A percentile compares a stretch with the other conserved stretches of the same genome.
These are phyloP conservation scores for Haplosporangium sp. DNA, from an alignment of 371 early-diverging fungal genomes.

Conservation along the genomic window DNA sequence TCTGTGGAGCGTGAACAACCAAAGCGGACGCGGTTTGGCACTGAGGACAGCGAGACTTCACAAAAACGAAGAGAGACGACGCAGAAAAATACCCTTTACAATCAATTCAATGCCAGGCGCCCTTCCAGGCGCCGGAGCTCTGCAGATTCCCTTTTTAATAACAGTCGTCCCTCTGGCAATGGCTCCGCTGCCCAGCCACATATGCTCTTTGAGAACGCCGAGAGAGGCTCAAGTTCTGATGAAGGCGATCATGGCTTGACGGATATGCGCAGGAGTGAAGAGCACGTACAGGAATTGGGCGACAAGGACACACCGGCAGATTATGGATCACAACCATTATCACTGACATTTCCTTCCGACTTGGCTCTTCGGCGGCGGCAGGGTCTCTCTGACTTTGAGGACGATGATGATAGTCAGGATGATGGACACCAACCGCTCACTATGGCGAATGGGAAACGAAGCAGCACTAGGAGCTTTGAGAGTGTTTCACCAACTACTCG, in stretches of 20 bases:
- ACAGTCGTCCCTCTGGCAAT: neutral
- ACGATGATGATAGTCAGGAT: conserved; percentile 7
- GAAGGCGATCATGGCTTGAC: neutral
- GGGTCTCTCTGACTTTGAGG: conserved; percentile 6
- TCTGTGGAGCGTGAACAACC: neutral
- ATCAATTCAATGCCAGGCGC: conserved; percentile 10
- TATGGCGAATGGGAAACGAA: neutral
- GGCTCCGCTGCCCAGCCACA: conserved; percentile 16
- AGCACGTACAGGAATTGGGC: conserved; percentile 12
- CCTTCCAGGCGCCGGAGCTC: neutral
- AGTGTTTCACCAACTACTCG: conserved; percentile 10
- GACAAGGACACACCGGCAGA: conserved; percentile 12
- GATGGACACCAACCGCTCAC: neutral
- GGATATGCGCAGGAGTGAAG: neutral
- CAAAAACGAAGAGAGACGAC: conserved; percentile 22
- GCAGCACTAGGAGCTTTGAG: neutral
- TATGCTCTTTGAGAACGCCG: conserved; percentile 14
- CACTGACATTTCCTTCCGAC: conserved; percentile 48
- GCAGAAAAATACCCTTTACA: conserved; percentile 30
- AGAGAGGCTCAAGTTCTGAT: neutral
- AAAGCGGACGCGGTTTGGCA: conserved; percentile 11
- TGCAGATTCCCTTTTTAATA: neutral
- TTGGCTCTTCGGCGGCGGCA: conserved; percentile 36
- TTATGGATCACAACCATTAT: conserved; percentile 9
- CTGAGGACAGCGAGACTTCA: conserved; percentile 25